Percentiles rank a stretch among this genome's conserved stretches.
These are phyloP conservation scores for Phytophthora pisi DNA, from an alignment of 352 stramenopile genomes.

Conservation along the genomic window DNA sequence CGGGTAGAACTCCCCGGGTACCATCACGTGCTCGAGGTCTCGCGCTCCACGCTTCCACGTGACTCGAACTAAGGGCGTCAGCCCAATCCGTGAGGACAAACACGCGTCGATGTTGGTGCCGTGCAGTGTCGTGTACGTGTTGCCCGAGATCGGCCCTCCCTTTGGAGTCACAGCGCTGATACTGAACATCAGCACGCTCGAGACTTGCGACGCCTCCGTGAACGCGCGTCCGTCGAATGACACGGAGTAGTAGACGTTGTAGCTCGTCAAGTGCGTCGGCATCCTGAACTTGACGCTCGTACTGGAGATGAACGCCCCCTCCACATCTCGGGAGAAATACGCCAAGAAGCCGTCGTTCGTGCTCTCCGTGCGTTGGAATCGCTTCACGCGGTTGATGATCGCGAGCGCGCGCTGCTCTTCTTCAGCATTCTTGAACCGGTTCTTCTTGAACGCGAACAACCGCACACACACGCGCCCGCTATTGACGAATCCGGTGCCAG, in stretches of 20 bases:
- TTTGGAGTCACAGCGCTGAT: slow-evolving; percentile 53
- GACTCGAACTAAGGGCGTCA: slow-evolving; percentile 49
- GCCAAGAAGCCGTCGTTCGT: slow-evolving; percentile 48
- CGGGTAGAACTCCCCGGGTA: slow-evolving; percentile 63
- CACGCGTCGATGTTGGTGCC: slow-evolving; percentile 70
- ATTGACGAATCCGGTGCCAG: slow-evolving; percentile 53
- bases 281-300: slow-evolving; percentile 46
- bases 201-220: slow-evolving; percentile 37
- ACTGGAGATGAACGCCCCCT: slow-evolving; percentile 45
- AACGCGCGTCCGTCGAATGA: slow-evolving; percentile 63
- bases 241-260: slow-evolving; percentile 67
- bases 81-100: slow-evolving; percentile 30
- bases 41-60: slow-evolving; percentile 62
- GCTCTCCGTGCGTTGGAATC: slow-evolving; percentile 29
- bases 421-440: slow-evolving; percentile 26
- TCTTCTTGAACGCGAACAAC: slow-evolving; percentile 53
- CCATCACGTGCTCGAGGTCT: slow-evolving; percentile 66
- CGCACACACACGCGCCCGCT: slow-evolving; percentile 43
- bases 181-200: slow-evolving; percentile 63
- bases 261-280: slow-evolving; percentile 57
- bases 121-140: slow-evolving; percentile 69
- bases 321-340: slow-evolving; percentile 44
- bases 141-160: slow-evolving; percentile 68
- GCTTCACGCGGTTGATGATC: slow-evolving; percentile 38
- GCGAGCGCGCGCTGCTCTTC: slow-evolving; percentile 40